phyloP scores from a whole-genome alignment of 768 basidiomycete species.

The Suillus fuscotomentosus region DNA sequence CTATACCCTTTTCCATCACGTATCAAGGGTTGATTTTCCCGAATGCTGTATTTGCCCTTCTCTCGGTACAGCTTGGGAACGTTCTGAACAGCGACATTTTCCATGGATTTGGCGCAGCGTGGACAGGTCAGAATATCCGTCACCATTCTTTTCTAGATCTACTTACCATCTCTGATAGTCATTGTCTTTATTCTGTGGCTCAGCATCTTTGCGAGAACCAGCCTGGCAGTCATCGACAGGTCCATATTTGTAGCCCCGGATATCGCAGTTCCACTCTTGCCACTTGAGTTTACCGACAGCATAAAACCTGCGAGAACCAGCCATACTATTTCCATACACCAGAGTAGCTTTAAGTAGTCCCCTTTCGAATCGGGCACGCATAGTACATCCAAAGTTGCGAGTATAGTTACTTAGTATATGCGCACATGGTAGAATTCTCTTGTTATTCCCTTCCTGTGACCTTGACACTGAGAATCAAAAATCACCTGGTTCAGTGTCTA shows the following conservation, averaged over 20 bases:
- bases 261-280: conserved; percentile 23
- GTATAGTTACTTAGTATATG: too few relatives aligned
- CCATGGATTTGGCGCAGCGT: conserved; percentile 51
- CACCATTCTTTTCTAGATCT: not conserved
- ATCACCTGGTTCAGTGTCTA: too few relatives aligned
- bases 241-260: conserved; percentile 49
- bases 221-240: conserved; percentile 44
- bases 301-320: not conserved
- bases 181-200: conserved; percentile 43
- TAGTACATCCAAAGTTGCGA: too few relatives aligned
- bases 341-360: not conserved
- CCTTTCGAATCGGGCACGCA: not conserved
- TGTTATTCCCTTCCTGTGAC: too few relatives aligned
- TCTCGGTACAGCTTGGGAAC: conserved; percentile 47
- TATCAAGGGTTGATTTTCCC: conserved; percentile 62
- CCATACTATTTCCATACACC: not conserved
- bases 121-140: conserved; percentile 37
- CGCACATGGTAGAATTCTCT: too few relatives aligned
- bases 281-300: not conserved
- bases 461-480: too few relatives aligned
- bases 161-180: conserved; percentile 23
- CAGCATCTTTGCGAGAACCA: conserved; percentile 38
- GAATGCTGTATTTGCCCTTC: conserved; percentile 49
- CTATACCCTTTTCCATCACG: conserved; percentile 41
- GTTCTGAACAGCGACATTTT: conserved; percentile 52